Conservation (phyloP, 768 basidiomycete genomes). For the Mycena rosella region DNA sequence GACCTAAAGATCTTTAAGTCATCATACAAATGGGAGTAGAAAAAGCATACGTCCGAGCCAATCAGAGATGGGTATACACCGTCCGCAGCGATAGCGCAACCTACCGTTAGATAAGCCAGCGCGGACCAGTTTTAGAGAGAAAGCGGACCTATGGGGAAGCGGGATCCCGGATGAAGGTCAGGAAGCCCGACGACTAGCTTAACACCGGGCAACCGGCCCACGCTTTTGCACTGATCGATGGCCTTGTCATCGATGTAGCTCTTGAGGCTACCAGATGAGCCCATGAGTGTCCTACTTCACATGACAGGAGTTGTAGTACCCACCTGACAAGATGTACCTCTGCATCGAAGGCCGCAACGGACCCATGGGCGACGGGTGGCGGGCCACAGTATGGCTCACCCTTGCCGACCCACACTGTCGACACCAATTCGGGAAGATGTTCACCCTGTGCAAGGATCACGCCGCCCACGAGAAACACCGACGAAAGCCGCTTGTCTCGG, state of each 20-base stretch:
- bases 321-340: conserved; percentile 47
- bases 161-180: conserved; percentile 54
- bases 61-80: conserved; percentile 56
- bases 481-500: conserved; percentile 47
- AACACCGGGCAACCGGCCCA: conserved; percentile 44
- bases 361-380: conserved; percentile 29
- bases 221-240: conserved; percentile 47
- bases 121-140: neutral
- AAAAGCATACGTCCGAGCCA: conserved; percentile 45
- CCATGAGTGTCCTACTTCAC: conserved; percentile 9
- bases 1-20: conserved; percentile 24
- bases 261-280: conserved; percentile 34
- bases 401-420: conserved; percentile 50
- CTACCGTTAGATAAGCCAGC: conserved; percentile 30
- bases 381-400: conserved; percentile 51
- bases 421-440: conserved; percentile 37
- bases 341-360: conserved; percentile 21
- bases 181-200: conserved; percentile 51
- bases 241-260: conserved; percentile 50
- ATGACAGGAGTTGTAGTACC: neutral
- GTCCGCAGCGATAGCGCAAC: conserved; percentile 50
- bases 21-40: neutral
- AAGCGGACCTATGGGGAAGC: conserved; percentile 48
- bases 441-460: conserved; percentile 38
- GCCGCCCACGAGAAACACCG: conserved; percentile 48